Evolutionary conservation across 352 stramenopile genomes (phyloP).

Genomic region (Phytophthora fragariae): DNA sequence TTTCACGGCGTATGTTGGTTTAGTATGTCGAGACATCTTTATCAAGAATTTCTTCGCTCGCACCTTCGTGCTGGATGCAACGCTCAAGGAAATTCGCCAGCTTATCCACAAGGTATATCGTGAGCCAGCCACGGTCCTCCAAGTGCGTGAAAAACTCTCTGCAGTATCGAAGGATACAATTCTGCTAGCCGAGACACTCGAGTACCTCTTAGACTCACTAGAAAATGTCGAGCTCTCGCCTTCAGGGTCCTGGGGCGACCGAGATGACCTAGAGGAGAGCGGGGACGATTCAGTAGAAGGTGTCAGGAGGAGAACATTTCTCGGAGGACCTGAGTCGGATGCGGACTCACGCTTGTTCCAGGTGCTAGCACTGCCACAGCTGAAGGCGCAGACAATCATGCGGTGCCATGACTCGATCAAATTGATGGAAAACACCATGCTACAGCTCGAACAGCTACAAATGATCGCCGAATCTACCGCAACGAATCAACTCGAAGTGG

Average conservation of each 20-base stretch:
- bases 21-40: conserved; percentile 98
- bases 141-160: conserved; percentile 93
- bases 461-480: conserved; percentile 93
- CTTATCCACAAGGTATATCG: conserved; percentile 90
- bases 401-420: conserved; percentile 96
- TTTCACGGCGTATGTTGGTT: conserved; percentile 95
- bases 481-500: conserved; percentile 90
- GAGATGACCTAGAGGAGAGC: conserved; percentile 38
- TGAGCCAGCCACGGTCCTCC: conserved; percentile 85
- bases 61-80: conserved; percentile 96
- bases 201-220: conserved; percentile 96
- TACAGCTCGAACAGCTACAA: conserved; percentile 94
- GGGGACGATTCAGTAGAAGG: conserved; percentile 52
- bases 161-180: conserved; percentile 95
- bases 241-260: conserved; percentile 5
- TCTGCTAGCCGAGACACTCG: conserved; percentile 95
- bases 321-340: conserved; percentile 38
- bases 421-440: conserved; percentile 93
- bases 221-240: conserved; percentile 80
- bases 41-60: conserved; percentile 98
- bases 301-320: conserved; percentile 18
- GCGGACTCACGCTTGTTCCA: conserved; percentile 87
- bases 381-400: conserved; percentile 92
- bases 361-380: conserved; percentile 90
- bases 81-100: conserved; percentile 94